Base-by-base conservation (phyloP, 805 yeast genomes). In the Brettanomyces sp. region DNA sequence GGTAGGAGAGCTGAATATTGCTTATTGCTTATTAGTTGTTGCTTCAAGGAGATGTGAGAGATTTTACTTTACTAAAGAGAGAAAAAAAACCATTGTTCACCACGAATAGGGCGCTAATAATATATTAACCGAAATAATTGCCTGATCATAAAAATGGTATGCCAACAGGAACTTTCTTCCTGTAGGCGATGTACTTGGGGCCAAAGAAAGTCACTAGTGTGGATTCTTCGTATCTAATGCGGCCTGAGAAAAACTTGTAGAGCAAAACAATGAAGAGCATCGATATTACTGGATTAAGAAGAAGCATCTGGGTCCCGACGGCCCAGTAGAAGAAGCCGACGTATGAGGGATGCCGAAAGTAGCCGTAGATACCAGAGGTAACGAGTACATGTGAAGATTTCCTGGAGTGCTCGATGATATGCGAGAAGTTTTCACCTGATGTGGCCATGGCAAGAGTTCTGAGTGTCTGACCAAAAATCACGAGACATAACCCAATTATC, bases 291-390 rank as follows among this genome's bases (percentile, higher is more conserved):
- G 85, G 79, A 63, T 89, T 93, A 40, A 78, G 64, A 47, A 91
- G 63, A 49, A 82, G 52, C 41, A 93, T 23, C 59, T 91, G 95
- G 1, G 88, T 72, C 0, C 97, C 97, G 3, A 90, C 52, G 12
- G 95, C 91, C 97, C 98, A 93, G 77, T 88, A 80, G 58, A 80
- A 90, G 61, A 85, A 93, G 0, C 97, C 99, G 37, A 80, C 74
- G 63, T 93, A 93, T 42, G 95, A 82, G 5, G 99, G 99, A 61
- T 93, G 99, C 49, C 99, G 72, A 13, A 77, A 65, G 24, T 64
- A 51, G 1, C 69, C 47, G 62, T 91, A 93, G 3, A 91, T 66
- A 0, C 97, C 98, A 9, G 63, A 53, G 0, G 87, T 86, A 11
- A 93, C 82, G 39, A 93, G 68, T 8, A 53, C 64, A 60, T 93